Evolutionary conservation across 179 eudicot species (phyloP).

Genomic region (Amaranthus tricolor): DNA sequence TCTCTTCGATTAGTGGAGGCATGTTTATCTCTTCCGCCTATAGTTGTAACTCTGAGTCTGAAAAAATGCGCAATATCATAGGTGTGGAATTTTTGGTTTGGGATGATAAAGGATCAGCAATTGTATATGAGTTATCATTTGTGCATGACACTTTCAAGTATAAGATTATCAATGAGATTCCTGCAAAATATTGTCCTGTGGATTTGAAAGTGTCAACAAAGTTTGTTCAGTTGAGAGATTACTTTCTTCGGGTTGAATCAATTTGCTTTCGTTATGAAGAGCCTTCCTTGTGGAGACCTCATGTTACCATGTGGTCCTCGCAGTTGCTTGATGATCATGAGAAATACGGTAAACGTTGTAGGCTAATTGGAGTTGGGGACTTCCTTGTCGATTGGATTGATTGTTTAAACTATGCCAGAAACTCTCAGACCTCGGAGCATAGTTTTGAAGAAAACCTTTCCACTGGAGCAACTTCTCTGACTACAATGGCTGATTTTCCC

Average conservation of each 20-base stretch:
- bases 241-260: slow-evolving; percentile 69
- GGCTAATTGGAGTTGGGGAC: slow-evolving; percentile 56
- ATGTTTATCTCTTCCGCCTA: slow-evolving; percentile 50
- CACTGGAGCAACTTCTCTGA: slow-evolving; percentile 14
- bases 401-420: slow-evolving; percentile 20
- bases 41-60: slow-evolving; percentile 20
- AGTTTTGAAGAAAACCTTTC: slow-evolving; percentile 14
- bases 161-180: slow-evolving; percentile 44
- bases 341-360: slow-evolving; percentile 35
- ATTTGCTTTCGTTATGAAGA: slow-evolving; percentile 52
- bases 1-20: slow-evolving; percentile 47
- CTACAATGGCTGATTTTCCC: slow-evolving; percentile 7
- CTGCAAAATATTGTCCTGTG: slow-evolving; percentile 48
- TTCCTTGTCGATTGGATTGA: slow-evolving; percentile 50
- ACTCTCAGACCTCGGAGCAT: slow-evolving; percentile 22
- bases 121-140: slow-evolving; percentile 57
- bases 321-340: slow-evolving; percentile 30
- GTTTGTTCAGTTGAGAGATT: slow-evolving; percentile 46
- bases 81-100: slow-evolving; percentile 54
- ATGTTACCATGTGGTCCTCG: slow-evolving; percentile 65
- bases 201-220: slow-evolving; percentile 39
- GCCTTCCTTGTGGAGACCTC: slow-evolving; percentile 74
- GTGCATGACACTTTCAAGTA: slow-evolving; percentile 46
- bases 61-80: slow-evolving; percentile 27
- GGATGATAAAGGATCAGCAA: slow-evolving; percentile 64